These are phyloP conservation scores for Rauvolfia tetraphylla DNA, from an alignment of 257 asterid genomes.

Conservation along the genomic window DNA sequence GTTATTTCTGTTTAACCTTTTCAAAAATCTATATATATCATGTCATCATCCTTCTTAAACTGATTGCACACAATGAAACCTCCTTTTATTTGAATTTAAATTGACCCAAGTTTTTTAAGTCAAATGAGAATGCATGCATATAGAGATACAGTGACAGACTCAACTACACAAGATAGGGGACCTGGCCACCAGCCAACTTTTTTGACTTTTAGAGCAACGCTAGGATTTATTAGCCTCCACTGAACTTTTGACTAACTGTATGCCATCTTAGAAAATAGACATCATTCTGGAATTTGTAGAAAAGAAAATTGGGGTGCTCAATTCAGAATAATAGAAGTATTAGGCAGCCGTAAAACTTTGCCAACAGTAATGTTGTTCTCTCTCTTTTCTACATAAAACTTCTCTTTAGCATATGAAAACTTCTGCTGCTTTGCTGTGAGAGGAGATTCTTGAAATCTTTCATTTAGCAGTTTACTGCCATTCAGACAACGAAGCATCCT, in stretches of 20 bases:
- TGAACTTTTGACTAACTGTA: neutral
- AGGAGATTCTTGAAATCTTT: neutral
- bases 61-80: neutral
- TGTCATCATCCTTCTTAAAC: neutral
- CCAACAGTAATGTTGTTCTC: neutral
- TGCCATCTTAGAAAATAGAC: neutral
- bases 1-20: neutral
- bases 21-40: too few species aligned
- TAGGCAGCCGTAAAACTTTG: neutral
- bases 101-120: neutral
- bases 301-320: neutral
- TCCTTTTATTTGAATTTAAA: neutral
- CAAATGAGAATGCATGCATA: neutral
- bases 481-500: neutral
- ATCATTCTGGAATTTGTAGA: neutral
- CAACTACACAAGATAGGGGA: neutral
- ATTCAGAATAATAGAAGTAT: neutral
- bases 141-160: neutral
- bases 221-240: neutral
- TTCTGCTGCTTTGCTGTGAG: neutral
- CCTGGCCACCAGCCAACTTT: neutral
- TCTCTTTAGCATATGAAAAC: neutral
- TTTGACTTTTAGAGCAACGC: neutral
- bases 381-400: neutral
- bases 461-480: neutral